A percentile compares a stretch with the other conserved stretches of the same genome.
These are phyloP conservation scores for Ogataea parapolymorpha DNA, from an alignment of 805 yeast genomes.

Conservation along the genomic window DNA sequence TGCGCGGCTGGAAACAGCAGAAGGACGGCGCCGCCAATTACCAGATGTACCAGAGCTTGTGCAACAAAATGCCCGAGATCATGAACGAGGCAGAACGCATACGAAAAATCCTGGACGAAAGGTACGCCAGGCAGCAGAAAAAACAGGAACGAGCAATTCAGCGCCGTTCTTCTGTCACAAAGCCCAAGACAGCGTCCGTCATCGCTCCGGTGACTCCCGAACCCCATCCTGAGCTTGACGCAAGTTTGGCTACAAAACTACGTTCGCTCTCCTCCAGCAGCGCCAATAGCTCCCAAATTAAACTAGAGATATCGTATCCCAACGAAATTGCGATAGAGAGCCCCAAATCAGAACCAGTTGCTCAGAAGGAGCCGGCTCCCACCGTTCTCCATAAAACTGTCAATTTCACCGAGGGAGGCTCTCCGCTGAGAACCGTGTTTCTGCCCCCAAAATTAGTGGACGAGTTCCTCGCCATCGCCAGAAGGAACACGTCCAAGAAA, in stretches of 20 bases:
- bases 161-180: background rate
- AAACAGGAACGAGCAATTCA: background rate
- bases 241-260: conserved; percentile 4
- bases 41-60: conserved; percentile 25
- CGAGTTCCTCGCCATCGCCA: conserved; percentile 45
- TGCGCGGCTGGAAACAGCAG: conserved; percentile 27
- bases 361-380: background rate
- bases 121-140: conserved; percentile 11
- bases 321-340: conserved; percentile 3
- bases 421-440: conserved; percentile 49
- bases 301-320: conserved; percentile 4
- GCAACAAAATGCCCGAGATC: conserved; percentile 23
- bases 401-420: conserved; percentile 53
- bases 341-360: background rate
- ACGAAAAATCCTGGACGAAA: conserved; percentile 25
- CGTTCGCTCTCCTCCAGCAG: conserved; percentile 10
- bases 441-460: conserved; percentile 44
- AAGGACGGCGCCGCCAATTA: conserved; percentile 21
- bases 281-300: conserved; percentile 2
- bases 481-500: conserved; percentile 44
- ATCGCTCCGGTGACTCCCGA: conserved; percentile 1
- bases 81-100: conserved; percentile 33
- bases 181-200: background rate
- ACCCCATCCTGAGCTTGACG: conserved; percentile 1
- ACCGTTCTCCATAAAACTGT: conserved; percentile 35